Evolutionary conservation across 108 stramenopile species (phyloP), one percentile per base, ranked within the genome.

Genomic region (Pseudonitzschia pungens): DNA sequence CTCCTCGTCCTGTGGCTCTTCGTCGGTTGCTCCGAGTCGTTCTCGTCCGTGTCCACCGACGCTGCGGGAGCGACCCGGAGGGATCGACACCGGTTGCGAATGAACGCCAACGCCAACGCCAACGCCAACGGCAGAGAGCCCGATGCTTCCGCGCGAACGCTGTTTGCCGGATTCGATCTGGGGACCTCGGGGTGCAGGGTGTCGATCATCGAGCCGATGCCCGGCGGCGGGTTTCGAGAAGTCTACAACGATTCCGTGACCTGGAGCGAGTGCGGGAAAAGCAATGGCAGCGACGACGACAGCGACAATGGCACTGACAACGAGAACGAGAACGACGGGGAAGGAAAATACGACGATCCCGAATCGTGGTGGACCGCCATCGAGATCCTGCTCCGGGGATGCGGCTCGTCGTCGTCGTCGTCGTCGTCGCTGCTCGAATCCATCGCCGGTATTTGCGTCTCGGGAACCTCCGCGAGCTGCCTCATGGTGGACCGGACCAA

Each of bases 391-490:
- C 56, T 94, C 48, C 40, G 58, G 29, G 77, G 80, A 28, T 62
- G 60, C n/a, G 21, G 16, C 9, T 26, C 21, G 21, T 84, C 87
- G 18, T 50, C 74, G 42, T 33, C 18, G 42, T 77, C 18, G 58
- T 53, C 63, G 56, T 33, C 68, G 0, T 74, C 73, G 14, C 28
- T 71, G 26, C 67, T 88, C 76, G 58, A 77, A 4, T 64, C 67
- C 36, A 86, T 91, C 10, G 73, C 70, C 55, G 66, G 90, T 11
- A 87, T 94, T 57, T 94, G 93, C 65, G 82, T 91, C 31, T 91
- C 90, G 28, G 93, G 93, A 22, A 94, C 93, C 27, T 90, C 89
- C 3, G 89, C 93, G 3, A 87, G 89, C 36, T 94, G 93, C 68
- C 65, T 94, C 15, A 62, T 91, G 27, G 79, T 90, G 31, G 87